phyloP scores from a whole-genome alignment of 139 green algal species.

The Nannochloris sp. region DNA sequence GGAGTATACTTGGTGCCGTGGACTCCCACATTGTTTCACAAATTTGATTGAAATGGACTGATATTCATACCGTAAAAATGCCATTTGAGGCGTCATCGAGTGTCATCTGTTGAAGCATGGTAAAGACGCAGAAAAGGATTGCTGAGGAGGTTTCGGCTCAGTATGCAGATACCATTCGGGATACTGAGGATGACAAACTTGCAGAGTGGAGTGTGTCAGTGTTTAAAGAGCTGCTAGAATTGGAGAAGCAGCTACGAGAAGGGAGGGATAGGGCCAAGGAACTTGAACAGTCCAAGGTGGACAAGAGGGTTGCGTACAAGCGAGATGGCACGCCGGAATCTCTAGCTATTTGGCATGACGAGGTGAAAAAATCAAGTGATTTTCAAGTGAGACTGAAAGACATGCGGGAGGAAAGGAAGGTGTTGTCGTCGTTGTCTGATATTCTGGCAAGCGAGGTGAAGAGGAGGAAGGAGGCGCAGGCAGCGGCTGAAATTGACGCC shows the following conservation, averaged over 20 bases:
- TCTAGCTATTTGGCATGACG: conserved; percentile 19
- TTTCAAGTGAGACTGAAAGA: not conserved
- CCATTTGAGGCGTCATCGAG: too few relatives aligned
- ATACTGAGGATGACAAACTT: not conserved
- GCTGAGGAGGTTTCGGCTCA: not conserved
- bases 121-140: conserved; percentile 3
- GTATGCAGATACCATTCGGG: not conserved
- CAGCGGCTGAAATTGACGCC: not conserved
- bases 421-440: conserved; percentile 19
- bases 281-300: not conserved
- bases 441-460: not conserved
- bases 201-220: not conserved
- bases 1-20: too few relatives aligned
- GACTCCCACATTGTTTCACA: too few relatives aligned
- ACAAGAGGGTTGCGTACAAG: not conserved
- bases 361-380: not conserved
- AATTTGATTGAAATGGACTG: too few relatives aligned
- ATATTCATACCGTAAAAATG: too few relatives aligned
- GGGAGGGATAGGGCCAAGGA: not conserved
- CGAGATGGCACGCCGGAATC: not conserved
- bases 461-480: not conserved
- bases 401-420: conserved; percentile 1
- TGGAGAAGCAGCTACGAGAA: not conserved
- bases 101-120: too few relatives aligned
- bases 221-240: not conserved